Conservation (phyloP, 2,329 filamentous ascomycete species). For the Juglanconis juglandina region DNA sequence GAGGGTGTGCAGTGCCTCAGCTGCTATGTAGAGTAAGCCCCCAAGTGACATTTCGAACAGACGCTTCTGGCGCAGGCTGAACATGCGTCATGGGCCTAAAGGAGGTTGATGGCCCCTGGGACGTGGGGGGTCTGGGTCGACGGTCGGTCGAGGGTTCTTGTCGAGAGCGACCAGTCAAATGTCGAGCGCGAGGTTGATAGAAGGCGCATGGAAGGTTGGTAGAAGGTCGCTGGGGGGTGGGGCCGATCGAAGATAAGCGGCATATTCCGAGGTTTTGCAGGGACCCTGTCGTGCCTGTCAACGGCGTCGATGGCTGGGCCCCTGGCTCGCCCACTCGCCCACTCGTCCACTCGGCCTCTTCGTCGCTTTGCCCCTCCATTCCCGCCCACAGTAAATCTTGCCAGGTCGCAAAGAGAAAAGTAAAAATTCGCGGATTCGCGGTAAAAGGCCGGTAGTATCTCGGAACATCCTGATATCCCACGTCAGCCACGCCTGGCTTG, state of each 20-base stretch:
- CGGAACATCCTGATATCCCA: neutral
- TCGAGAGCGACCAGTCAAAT: too few species aligned
- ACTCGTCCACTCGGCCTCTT: neutral
- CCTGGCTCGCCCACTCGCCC: too few species aligned
- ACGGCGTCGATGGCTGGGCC: too few species aligned
- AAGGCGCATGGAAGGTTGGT: conserved; percentile 14
- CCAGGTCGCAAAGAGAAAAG: too few species aligned
- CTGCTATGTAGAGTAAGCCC: neutral
- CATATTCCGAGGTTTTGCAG: neutral
- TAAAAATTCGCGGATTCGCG: neutral
- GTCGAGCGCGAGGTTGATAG: neutral
- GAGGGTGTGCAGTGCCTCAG: neutral
- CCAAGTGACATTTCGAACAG: neutral
- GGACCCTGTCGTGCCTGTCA: neutral
- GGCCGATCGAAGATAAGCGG: neutral
- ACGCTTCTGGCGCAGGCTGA: conserved; percentile 1
- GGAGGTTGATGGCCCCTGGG: neutral
- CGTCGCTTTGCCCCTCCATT: too few species aligned
- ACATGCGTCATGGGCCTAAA: neutral
- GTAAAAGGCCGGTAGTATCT: neutral
- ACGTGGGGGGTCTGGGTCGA: neutral
- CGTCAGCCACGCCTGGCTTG: neutral
- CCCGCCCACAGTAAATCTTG: too few species aligned
- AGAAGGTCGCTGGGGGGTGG: conserved; percentile 1
- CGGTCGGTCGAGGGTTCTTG: neutral